These are phyloP conservation scores for Torulaspora delbrueckii DNA, from an alignment of 805 yeast genomes.

Conservation along the genomic window DNA sequence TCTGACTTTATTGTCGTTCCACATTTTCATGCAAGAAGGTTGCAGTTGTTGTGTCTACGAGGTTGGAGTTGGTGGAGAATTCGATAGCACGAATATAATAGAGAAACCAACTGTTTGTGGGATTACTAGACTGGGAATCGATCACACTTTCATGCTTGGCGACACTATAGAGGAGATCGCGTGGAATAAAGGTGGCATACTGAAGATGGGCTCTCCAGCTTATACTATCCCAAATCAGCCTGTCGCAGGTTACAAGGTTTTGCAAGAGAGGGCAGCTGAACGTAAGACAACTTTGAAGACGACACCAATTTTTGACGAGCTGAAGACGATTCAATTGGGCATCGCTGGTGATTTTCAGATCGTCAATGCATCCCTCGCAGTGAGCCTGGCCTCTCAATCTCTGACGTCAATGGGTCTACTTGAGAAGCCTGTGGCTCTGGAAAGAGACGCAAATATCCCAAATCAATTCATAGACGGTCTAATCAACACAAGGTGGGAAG, in stretches of 20 bases:
- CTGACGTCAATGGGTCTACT: constrained; percentile 46
- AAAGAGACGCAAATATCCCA: constrained; percentile 37
- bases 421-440: constrained; percentile 19
- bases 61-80: constrained; percentile 98
- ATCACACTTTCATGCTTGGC: constrained; percentile 85
- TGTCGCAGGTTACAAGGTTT: constrained; percentile 48
- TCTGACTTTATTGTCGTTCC: constrained; percentile 84
- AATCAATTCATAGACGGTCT: constrained; percentile 54
- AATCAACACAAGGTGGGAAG: constrained; percentile 79
- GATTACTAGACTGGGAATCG: constrained; percentile 81
- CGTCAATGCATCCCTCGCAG: constrained; percentile 83
- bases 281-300: constrained; percentile 47
- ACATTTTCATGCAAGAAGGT: constrained; percentile 79
- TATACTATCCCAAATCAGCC: constrained; percentile 58
- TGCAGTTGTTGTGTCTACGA: constrained; percentile 94
- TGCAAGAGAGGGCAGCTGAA: constrained; percentile 67
- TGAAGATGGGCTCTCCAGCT: constrained; percentile 64
- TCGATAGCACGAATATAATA: constrained; percentile 90
- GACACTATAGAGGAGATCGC: constrained; percentile 83
- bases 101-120: constrained; percentile 79
- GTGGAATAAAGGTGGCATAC: constrained; percentile 95
- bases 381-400: constrained; percentile 60
- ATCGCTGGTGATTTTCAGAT: constrained; percentile 81
- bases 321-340: constrained; percentile 49
- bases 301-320: constrained; percentile 44